Evolutionary conservation across 495 filamentous ascomycete genomes (phyloP).

Genomic region (Xylaria sp.): DNA sequence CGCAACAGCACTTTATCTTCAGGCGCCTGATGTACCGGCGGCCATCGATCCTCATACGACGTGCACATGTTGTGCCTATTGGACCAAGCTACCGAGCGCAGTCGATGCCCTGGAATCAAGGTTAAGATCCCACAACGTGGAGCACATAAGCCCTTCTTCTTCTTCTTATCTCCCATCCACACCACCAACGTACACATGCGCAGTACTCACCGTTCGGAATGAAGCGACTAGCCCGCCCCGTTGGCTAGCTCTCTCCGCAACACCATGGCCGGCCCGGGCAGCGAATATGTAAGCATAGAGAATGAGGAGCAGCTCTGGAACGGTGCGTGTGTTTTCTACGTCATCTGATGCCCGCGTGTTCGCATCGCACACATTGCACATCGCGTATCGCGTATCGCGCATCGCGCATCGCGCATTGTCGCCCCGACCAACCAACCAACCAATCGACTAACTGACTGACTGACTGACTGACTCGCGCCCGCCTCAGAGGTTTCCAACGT

Average conservation of each 20-base stretch:
- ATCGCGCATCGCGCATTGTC: not conserved
- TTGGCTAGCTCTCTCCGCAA: conserved; percentile 29
- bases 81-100: conserved; percentile 10
- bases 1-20: not conserved
- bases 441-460: not conserved
- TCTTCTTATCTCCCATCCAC: not conserved
- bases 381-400: not conserved
- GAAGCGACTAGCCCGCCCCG: conserved; percentile 18
- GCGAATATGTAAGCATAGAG: conserved; percentile 64
- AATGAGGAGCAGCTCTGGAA: conserved; percentile 93
- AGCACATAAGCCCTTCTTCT: not conserved
- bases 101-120: not conserved
- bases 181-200: conserved; percentile 14
- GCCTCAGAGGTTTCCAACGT: conserved; percentile 79
- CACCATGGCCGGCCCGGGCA: conserved; percentile 67
- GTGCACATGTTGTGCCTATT: not conserved
- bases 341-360: not conserved
- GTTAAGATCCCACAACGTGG: not conserved
- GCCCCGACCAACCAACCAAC: too few relatives aligned
- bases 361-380: too few relatives aligned
- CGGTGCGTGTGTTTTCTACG: conserved; percentile 61
- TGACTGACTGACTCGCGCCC: conserved; percentile 28
- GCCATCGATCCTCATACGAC: conserved; percentile 3
- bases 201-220: conserved; percentile 24
- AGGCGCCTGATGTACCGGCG: not conserved